These are phyloP conservation scores for Botrytis hyacinthi DNA, from an alignment of 2,329 filamentous ascomycete species.

Conservation along the genomic window DNA sequence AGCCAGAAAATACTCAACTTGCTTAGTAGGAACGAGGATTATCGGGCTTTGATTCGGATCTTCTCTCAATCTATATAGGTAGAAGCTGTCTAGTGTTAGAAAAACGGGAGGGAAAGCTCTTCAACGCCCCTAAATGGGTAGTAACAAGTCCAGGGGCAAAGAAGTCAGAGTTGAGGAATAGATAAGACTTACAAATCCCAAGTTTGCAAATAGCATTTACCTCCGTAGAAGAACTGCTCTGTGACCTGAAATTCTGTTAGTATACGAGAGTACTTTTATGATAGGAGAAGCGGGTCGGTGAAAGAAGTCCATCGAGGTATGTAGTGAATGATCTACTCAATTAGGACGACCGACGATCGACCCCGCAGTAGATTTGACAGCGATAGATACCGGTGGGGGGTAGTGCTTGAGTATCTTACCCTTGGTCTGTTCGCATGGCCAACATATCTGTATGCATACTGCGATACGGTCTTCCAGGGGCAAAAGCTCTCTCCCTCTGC, in stretches of 20 bases:
- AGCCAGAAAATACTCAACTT: slow-evolving; percentile 63
- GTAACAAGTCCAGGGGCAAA: background rate
- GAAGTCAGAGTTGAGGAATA: background rate
- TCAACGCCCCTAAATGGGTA: background rate
- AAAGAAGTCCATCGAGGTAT: background rate
- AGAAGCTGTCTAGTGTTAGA: slow-evolving; percentile 53
- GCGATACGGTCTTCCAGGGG: slow-evolving; percentile 52
- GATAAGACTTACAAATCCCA: slow-evolving; percentile 72
- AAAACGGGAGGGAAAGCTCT: background rate
- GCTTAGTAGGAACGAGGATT: slow-evolving; percentile 64
- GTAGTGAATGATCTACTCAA: slow-evolving; percentile 14
- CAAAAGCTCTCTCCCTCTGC: slow-evolving; percentile 43
- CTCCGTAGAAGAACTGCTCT: slow-evolving; percentile 48
- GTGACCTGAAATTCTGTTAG: slow-evolving; percentile 20
- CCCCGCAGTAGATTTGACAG: background rate
- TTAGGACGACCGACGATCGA: background rate
- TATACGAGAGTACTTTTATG: background rate
- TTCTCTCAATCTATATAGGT: slow-evolving; percentile 54
- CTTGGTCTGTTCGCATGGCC: slow-evolving; percentile 47
- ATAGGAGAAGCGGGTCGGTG: background rate
- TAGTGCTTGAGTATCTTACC: background rate
- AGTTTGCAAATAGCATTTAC: slow-evolving; percentile 55
- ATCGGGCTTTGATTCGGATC: slow-evolving; percentile 51
- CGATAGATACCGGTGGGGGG: background rate
- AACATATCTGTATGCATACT: slow-evolving; percentile 60